Conservation (phyloP, 768 basidiomycete species). For the Tephrocybe sp. region DNA sequence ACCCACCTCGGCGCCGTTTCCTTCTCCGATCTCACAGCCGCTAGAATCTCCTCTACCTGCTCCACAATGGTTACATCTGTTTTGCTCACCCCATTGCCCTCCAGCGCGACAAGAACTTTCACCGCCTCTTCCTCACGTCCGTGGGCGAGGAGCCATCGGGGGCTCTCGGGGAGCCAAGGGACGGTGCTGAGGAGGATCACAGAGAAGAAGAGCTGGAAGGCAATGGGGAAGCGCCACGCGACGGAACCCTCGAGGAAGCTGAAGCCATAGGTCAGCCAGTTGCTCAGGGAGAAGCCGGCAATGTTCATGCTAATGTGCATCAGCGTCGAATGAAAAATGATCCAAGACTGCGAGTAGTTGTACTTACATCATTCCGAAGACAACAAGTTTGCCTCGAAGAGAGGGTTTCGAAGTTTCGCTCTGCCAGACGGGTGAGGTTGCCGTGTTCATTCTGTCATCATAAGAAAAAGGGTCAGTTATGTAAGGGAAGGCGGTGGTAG, state of each 20-base stretch:
- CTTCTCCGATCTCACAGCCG: constrained; percentile 41
- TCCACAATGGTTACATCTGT: constrained; percentile 35
- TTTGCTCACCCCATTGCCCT: constrained; percentile 32
- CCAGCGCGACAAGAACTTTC: constrained; percentile 38
- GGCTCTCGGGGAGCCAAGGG: constrained; percentile 48
- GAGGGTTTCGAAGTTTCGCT: constrained; percentile 49
- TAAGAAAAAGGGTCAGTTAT: neutral
- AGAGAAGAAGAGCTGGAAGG: constrained; percentile 47
- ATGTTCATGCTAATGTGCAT: constrained; percentile 39
- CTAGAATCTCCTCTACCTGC: constrained; percentile 39
- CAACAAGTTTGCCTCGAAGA: constrained; percentile 46
- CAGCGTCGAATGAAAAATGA: neutral
- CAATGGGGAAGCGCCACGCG: constrained; percentile 49
- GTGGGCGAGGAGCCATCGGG: constrained; percentile 48
- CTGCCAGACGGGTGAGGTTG: constrained; percentile 51
- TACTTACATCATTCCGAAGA: constrained; percentile 47
- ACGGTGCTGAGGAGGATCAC: constrained; percentile 39
- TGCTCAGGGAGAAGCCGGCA: constrained; percentile 47
- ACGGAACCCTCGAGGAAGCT: constrained; percentile 41
- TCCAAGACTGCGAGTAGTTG: neutral
- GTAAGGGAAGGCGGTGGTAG: neutral
- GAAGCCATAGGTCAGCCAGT: constrained; percentile 54
- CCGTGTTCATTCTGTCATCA: constrained; percentile 37
- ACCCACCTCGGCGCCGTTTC: constrained; percentile 38
- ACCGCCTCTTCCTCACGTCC: constrained; percentile 40